Base-by-base conservation (phyloP, 2,329 filamentous ascomycete genomes). In the Cladosporium sp. region DNA sequence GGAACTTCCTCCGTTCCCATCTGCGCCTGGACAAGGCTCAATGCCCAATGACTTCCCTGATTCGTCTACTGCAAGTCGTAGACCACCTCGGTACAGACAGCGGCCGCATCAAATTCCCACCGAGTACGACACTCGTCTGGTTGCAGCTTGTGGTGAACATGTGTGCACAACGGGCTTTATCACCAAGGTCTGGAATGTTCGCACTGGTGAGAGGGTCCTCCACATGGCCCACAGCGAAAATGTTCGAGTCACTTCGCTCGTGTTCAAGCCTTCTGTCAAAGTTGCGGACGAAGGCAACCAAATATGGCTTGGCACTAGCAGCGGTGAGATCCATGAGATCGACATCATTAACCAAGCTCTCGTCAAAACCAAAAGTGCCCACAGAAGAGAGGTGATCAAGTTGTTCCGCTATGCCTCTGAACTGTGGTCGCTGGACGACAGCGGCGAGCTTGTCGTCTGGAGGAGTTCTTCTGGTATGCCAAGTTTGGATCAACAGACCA, bases 381-480 rank as follows among this genome's bases (percentile, higher is more conserved):
- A 98, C 72, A 87, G 88, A 8, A 85, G 88, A 67, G 91, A 96
- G 70, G 86, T 99, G 59, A 86, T 91, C 68, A 92, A 89, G 71
- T 96, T 99, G 49, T 90, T 92, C 74, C 88, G 95, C 46, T 90
- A 96, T 76, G 89, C 88, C 68, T 92, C 92, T 70, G 91, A 97
- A 73, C 86, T 99, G 76, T 99, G 95, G 95, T 93, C 93, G 0
- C 78, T 99, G 57, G 95, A 98, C 75, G 93, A 97, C 69, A 88
- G 90, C 56, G 95, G 95, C 13, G 91, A 90, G 54, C 80, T 99
- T 16, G 88, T 92, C 70, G 86, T 98, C 5, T 99, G 95, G 95
- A 88, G 87, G 4, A 91, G 93, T 71, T 68, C 71, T 6, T 84
- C 87, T n/a, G 89, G 90, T 0, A 84, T 89, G 30, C 93, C 93